A percentile compares a stretch with the other conserved stretches of the same genome.
Conservation (phyloP, 768 basidiomycete genomes). For the Lactarius evosmus region DNA sequence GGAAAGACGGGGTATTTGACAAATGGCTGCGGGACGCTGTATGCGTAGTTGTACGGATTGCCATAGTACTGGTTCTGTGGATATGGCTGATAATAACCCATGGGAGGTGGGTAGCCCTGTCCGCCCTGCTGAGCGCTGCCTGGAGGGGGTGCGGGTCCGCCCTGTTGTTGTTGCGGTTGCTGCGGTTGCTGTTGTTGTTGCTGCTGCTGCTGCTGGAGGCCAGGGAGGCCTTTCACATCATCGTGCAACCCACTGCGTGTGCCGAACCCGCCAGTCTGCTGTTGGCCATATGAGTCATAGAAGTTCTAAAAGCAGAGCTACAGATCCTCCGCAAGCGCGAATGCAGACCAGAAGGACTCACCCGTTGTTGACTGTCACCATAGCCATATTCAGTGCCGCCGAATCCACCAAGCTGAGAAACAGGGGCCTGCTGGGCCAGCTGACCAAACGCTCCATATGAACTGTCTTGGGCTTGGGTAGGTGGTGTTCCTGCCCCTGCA, state of each 20-base stretch:
- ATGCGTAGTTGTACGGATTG: slow-evolving; percentile 59
- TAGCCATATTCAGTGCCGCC: slow-evolving; percentile 64
- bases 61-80: slow-evolving; percentile 78
- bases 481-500: slow-evolving; percentile 59
- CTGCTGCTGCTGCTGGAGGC: slow-evolving; percentile 51
- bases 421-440: slow-evolving; percentile 48
- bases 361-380: slow-evolving; percentile 58
- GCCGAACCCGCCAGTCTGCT: slow-evolving; percentile 60
- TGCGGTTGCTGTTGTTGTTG: slow-evolving; percentile 49
- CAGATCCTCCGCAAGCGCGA: slow-evolving; percentile 24
- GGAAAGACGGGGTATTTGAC: slow-evolving; percentile 76
- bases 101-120: slow-evolving; percentile 59
- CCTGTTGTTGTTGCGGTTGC: slow-evolving; percentile 48
- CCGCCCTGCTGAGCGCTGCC: slow-evolving; percentile 61
- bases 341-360: slow-evolving; percentile 36
- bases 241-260: slow-evolving; percentile 69
- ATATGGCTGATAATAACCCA: slow-evolving; percentile 61
- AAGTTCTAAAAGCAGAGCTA: slow-evolving; percentile 49
- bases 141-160: slow-evolving; percentile 53
- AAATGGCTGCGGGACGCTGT: slow-evolving; percentile 60
- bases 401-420: slow-evolving; percentile 52
- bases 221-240: slow-evolving; percentile 68
- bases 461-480: slow-evolving; percentile 60
- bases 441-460: slow-evolving; percentile 69
- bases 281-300: slow-evolving; percentile 62